phyloP scores from a whole-genome alignment of 108 stramenopile species.

The Epipyxis sp. region DNA sequence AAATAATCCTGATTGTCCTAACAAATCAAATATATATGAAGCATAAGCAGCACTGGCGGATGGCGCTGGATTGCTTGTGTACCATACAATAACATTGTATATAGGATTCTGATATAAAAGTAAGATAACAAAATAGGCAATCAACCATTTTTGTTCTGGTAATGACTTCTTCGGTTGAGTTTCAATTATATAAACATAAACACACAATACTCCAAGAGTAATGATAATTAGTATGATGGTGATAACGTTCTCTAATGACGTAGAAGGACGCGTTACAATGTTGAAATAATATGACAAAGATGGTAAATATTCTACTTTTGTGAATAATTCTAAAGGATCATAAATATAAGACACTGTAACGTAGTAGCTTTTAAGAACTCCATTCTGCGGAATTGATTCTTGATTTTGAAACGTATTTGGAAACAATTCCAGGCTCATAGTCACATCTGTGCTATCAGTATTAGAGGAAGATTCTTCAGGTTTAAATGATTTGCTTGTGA shows the following conservation, averaged over 20 bases:
- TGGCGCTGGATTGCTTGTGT: background rate
- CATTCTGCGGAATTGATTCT: slow-evolving; percentile 25
- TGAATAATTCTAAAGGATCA: background rate
- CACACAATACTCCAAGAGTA: background rate
- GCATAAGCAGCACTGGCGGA: slow-evolving; percentile 20
- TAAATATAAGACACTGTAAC: slow-evolving; percentile 6
- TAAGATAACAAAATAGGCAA: slow-evolving; percentile 4
- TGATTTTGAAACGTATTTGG: slow-evolving; percentile 36
- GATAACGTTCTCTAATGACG: background rate
- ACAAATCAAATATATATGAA: background rate
- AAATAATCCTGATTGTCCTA: slow-evolving; percentile 27
- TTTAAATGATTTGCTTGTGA: too few species aligned
- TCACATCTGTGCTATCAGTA: background rate
- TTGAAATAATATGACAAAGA: background rate
- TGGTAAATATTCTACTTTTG: background rate
- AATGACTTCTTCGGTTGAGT: background rate
- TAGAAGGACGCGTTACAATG: background rate
- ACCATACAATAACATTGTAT: slow-evolving; percentile 23
- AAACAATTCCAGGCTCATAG: background rate
- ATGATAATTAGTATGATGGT: background rate
- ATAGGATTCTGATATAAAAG: slow-evolving; percentile 29
- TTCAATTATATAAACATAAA: background rate
- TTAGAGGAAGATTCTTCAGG: too few species aligned
- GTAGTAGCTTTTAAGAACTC: background rate
- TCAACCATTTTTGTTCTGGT: slow-evolving; percentile 27